Evolutionary conservation across 225 moss, liverwort and hornwort genomes (phyloP).

Genomic region (Sphagnum tenellum): DNA sequence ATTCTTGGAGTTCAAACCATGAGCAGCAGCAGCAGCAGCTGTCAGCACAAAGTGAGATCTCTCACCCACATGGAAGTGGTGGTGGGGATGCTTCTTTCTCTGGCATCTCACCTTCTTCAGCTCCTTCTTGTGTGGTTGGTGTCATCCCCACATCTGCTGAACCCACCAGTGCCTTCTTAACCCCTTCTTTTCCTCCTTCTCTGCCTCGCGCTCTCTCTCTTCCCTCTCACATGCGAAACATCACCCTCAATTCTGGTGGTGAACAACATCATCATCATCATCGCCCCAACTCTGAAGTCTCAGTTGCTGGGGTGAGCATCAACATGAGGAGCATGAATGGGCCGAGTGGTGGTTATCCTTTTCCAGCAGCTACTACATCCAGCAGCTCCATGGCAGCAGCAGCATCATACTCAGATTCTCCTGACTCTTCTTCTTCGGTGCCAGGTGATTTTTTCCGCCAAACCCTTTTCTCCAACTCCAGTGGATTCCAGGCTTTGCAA

Average conservation of each 20-base stretch:
- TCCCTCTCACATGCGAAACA: constrained; percentile 21
- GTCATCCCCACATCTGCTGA: too few relatives aligned
- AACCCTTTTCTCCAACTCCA: constrained; percentile 3
- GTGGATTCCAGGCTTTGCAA: background rate
- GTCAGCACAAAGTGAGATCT: constrained; percentile 3
- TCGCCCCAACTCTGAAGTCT: too few relatives aligned
- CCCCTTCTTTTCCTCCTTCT: too few relatives aligned
- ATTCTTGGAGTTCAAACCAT: constrained; percentile 35
- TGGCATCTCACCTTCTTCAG: constrained; percentile 3
- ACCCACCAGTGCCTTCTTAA: too few relatives aligned
- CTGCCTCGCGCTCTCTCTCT: constrained; percentile 16
- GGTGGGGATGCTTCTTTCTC: constrained; percentile 7
- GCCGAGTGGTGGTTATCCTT: constrained; percentile 3
- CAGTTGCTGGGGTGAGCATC: constrained; percentile 2
- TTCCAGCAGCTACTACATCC: background rate
- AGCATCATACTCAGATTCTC: too few relatives aligned
- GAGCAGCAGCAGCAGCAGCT: constrained; percentile 11
- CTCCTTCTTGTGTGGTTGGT: too few relatives aligned
- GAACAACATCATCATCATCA: too few relatives aligned
- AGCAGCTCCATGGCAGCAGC: too few relatives aligned
- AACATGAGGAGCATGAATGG: constrained; percentile 2
- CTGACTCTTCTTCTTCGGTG: constrained; percentile 9
- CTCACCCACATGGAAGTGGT: constrained; percentile 1
- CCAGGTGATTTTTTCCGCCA: constrained; percentile 9
- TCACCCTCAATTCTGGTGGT: constrained; percentile 1